phyloP scores from a whole-genome alignment of 1,139 yeast species.

The Yamadazyma triangularis region DNA sequence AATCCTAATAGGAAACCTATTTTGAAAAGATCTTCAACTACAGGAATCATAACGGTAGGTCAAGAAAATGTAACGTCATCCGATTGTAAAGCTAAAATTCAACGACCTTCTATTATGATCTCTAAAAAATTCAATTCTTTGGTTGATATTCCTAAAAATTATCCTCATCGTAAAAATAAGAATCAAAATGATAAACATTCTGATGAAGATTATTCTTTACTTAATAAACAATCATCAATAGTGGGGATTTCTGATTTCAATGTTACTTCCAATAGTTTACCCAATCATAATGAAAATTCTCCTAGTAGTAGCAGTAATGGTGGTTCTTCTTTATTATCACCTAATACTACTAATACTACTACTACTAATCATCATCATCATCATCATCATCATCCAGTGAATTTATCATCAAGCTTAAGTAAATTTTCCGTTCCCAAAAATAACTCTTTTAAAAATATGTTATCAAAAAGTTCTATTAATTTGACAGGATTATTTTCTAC shows the following conservation, averaged over 20 bases:
- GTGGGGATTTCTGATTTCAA: conserved; percentile 42
- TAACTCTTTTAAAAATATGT: conserved; percentile 20
- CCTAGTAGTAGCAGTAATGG: not conserved
- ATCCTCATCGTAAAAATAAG: conserved; percentile 20
- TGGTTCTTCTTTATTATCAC: conserved; percentile 3
- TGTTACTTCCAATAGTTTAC: conserved; percentile 9
- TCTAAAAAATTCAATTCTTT: conserved; percentile 32
- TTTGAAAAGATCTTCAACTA: conserved; percentile 40
- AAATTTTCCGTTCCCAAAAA: conserved; percentile 21
- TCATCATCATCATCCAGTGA: too few species aligned
- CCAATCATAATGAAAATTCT: too few species aligned
- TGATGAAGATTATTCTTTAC: conserved; percentile 14
- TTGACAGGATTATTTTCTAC: conserved; percentile 9
- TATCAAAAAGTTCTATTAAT: conserved; percentile 36
- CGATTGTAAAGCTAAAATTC: conserved; percentile 13
- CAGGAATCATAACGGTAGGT: conserved; percentile 35
- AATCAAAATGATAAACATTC: too few species aligned
- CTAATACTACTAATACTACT: not conserved
- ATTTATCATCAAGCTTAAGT: conserved; percentile 30
- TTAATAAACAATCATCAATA: conserved; percentile 37
- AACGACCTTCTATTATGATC: conserved; percentile 36
- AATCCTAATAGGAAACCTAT: conserved; percentile 35
- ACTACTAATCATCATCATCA: too few species aligned
- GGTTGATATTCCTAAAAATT: conserved; percentile 27
- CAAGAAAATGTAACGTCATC: conserved; percentile 11